A percentile compares a stretch with the other conserved stretches of the same genome.
Conservation (phyloP, 805 yeast species). For the Candida oleophila region DNA sequence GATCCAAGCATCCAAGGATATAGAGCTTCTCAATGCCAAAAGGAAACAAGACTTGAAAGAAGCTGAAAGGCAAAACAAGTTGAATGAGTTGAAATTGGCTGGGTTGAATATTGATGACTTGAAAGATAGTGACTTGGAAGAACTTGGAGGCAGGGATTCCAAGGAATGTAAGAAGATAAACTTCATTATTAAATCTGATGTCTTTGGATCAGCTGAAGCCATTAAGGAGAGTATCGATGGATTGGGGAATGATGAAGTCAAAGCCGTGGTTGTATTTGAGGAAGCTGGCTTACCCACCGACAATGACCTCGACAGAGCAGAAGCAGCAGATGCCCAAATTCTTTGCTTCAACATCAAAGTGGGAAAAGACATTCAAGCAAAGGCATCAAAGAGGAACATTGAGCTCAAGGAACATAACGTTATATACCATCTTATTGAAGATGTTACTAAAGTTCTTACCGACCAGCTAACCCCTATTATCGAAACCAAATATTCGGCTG, state of each 20-base stretch:
- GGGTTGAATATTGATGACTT: slow-evolving; percentile 58
- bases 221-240: slow-evolving; percentile 75
- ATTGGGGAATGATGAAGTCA: slow-evolving; percentile 86
- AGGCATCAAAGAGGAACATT: slow-evolving; percentile 60
- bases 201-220: slow-evolving; percentile 93
- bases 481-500: slow-evolving; percentile 65
- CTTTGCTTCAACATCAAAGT: slow-evolving; percentile 74
- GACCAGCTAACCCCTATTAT: slow-evolving; percentile 60
- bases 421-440: slow-evolving; percentile 85
- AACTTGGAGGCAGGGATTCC: slow-evolving; percentile 23
- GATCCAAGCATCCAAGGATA: slow-evolving; percentile 58
- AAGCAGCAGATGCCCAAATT: slow-evolving; percentile 57
- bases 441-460: slow-evolving; percentile 66
- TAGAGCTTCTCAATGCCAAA: slow-evolving; percentile 68
- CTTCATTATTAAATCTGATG: slow-evolving; percentile 86
- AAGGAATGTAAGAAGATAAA: slow-evolving; percentile 31
- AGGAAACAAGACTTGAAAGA: slow-evolving; percentile 56
- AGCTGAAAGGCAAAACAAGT: slow-evolving; percentile 49
- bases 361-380: slow-evolving; percentile 59
- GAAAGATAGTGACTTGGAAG: slow-evolving; percentile 17
- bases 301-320: slow-evolving; percentile 40
- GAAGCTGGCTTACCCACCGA: slow-evolving; percentile 77
- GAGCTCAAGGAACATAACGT: slow-evolving; percentile 66
- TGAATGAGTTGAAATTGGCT: slow-evolving; percentile 56
- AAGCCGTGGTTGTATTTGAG: slow-evolving; percentile 62